Percentiles rank a stretch among this genome's conserved stretches.
Conservation (phyloP, 2,329 filamentous ascomycete species). For the Botrytis fragariae region DNA sequence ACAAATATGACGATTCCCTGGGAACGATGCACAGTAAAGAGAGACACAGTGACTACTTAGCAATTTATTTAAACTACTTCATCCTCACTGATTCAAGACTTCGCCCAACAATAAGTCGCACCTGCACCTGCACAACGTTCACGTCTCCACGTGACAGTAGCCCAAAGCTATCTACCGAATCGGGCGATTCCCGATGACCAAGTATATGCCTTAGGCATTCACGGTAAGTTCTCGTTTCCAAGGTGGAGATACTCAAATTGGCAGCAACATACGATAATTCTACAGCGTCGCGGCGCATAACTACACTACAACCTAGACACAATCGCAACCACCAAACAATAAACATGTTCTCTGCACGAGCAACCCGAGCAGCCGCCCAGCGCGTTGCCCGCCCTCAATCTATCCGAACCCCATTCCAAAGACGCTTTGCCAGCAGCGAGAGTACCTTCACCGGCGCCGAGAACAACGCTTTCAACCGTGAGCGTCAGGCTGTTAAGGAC, state of each 20-base stretch:
- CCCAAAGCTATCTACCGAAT: neutral
- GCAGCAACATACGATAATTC: constrained; percentile 17
- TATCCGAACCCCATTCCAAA: constrained; percentile 59
- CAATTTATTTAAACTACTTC: neutral
- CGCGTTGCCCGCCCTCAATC: constrained; percentile 56
- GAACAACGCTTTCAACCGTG: constrained; percentile 91
- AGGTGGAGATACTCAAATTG: constrained; percentile 4
- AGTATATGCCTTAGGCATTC: neutral
- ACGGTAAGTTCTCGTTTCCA: neutral
- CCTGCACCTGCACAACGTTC: neutral
- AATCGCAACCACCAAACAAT: constrained; percentile 25
- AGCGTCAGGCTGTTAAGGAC: constrained; percentile 85
- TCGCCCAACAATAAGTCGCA: neutral
- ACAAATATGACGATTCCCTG: neutral
- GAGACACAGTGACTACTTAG: neutral
- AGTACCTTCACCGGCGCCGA: constrained; percentile 57
- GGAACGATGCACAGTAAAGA: neutral
- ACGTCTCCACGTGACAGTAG: neutral
- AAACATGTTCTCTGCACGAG: constrained; percentile 63
- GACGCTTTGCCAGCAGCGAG: constrained; percentile 66
- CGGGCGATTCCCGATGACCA: neutral
- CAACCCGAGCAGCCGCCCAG: constrained; percentile 56
- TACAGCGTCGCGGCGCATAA: constrained; percentile 17
- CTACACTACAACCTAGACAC: constrained; percentile 10
- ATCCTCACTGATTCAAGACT: no score